Evolutionary conservation across 352 stramenopile species (phyloP).

Genomic region (Globisporangium nodosum): DNA sequence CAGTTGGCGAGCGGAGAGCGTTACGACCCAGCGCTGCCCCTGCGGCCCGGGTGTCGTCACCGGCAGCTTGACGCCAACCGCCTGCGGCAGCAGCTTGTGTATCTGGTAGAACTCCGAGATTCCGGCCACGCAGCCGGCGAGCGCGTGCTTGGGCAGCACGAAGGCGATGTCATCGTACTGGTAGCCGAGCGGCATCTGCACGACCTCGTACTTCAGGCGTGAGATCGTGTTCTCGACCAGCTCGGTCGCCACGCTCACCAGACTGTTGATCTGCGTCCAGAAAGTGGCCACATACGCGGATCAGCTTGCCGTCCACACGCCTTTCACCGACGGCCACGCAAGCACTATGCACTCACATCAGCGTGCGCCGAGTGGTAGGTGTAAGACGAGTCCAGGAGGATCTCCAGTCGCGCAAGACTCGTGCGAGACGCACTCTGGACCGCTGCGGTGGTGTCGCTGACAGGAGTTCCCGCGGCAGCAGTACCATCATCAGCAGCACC

Average conservation of each 20-base stretch:
- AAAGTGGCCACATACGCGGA: too few species aligned
- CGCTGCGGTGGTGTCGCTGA: too few species aligned
- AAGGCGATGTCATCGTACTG: background rate
- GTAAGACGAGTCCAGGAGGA: conserved; percentile 2
- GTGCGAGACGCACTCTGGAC: too few species aligned
- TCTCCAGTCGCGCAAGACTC: conserved; percentile 4
- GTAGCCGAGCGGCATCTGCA: background rate
- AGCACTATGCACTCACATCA: conserved; percentile 2
- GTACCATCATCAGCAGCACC: background rate
- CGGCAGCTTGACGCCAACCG: background rate
- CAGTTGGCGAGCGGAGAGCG: conserved; percentile 3
- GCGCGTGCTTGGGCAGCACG: conserved; percentile 9
- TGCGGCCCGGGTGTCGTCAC: background rate
- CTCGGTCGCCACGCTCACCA: background rate
- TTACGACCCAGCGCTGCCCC: background rate
- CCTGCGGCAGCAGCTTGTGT: background rate
- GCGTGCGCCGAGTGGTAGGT: conserved; percentile 2
- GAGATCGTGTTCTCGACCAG: conserved; percentile 9
- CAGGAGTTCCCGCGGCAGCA: too few species aligned
- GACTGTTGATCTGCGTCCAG: background rate
- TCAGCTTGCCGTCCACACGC: background rate
- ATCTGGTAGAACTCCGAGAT: background rate
- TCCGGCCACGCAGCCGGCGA: conserved; percentile 3
- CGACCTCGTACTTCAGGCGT: conserved; percentile 5
- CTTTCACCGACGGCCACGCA: background rate